Conservation (phyloP, 129 eudicot genomes). For the Artemisia annua region DNA sequence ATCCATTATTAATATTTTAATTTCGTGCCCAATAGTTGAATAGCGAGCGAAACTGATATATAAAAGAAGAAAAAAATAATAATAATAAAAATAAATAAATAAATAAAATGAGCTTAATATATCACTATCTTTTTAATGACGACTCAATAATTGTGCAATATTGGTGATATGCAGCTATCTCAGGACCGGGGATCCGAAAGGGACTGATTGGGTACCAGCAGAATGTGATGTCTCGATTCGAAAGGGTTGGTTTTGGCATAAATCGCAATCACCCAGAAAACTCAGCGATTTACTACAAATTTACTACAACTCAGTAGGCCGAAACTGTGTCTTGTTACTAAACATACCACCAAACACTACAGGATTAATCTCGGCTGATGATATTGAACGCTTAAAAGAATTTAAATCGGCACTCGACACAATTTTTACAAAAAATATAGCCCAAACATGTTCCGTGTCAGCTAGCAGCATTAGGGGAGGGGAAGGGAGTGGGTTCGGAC, state of each 20-base stretch:
- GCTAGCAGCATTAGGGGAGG: constrained; percentile 89
- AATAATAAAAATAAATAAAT: too few species aligned
- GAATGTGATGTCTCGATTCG: constrained; percentile 91
- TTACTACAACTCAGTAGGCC: constrained; percentile 86
- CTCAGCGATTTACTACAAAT: constrained; percentile 62
- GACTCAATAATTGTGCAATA: constrained; percentile 17
- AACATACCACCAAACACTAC: constrained; percentile 83
- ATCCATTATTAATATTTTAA: background rate
- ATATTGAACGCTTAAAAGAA: constrained; percentile 55
- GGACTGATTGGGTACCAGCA: constrained; percentile 87
- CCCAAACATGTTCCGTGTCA: constrained; percentile 41
- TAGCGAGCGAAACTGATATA: too few species aligned
- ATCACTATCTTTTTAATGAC: background rate
- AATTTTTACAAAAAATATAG: constrained; percentile 61
- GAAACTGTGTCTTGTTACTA: constrained; percentile 76
- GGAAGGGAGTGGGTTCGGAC: constrained; percentile 44
- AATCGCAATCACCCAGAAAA: constrained; percentile 62
- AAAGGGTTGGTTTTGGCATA: constrained; percentile 95
- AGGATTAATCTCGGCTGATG: constrained; percentile 67
- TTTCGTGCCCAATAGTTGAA: too few species aligned
- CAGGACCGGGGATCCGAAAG: constrained; percentile 71
- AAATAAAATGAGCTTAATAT: too few species aligned
- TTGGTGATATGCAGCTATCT: constrained; percentile 58
- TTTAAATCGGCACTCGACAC: constrained; percentile 52
- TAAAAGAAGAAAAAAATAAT: too few species aligned